Evolutionary conservation across 768 basidiomycete genomes (phyloP).

Genomic region (Psilocybe sp.): DNA sequence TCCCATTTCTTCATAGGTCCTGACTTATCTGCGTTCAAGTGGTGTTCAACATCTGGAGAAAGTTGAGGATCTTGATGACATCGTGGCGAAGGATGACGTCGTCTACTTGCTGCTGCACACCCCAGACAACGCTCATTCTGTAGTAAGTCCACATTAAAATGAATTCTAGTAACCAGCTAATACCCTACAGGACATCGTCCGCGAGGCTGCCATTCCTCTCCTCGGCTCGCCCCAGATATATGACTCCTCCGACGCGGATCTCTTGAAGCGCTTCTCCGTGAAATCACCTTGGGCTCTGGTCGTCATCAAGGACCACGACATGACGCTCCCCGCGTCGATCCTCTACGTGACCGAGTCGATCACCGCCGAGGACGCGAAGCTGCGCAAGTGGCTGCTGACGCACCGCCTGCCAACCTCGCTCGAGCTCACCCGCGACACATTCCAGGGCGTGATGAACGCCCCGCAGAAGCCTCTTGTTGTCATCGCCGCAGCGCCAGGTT

Average conservation of each 20-base stretch:
- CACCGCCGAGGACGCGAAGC: slow-evolving; percentile 22
- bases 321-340: slow-evolving; percentile 40
- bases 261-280: slow-evolving; percentile 35
- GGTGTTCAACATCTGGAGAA: slow-evolving; percentile 27
- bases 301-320: slow-evolving; percentile 61
- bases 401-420: slow-evolving; percentile 72
- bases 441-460: slow-evolving; percentile 84
- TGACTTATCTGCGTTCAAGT: slow-evolving; percentile 10
- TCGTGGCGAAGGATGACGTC: slow-evolving; percentile 38
- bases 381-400: slow-evolving; percentile 56
- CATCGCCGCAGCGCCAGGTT: slow-evolving; percentile 46
- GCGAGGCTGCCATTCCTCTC: slow-evolving; percentile 36
- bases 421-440: slow-evolving; percentile 77
- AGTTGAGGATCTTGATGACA: slow-evolving; percentile 39
- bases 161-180: neutral
- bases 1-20: neutral
- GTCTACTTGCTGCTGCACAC: slow-evolving; percentile 50
- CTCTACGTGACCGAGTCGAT: slow-evolving; percentile 30
- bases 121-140: slow-evolving; percentile 36
- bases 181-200: slow-evolving; percentile 29
- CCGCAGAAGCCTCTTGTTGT: slow-evolving; percentile 75
- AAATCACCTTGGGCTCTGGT: slow-evolving; percentile 60
- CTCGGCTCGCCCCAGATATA: slow-evolving; percentile 47
- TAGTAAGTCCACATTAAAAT: slow-evolving; percentile 23
- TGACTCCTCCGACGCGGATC: slow-evolving; percentile 33